Percentiles rank a stretch among this genome's conserved stretches.
phyloP scores from a whole-genome alignment of 139 green algal species.

The Ettlia oleoabundans region DNA sequence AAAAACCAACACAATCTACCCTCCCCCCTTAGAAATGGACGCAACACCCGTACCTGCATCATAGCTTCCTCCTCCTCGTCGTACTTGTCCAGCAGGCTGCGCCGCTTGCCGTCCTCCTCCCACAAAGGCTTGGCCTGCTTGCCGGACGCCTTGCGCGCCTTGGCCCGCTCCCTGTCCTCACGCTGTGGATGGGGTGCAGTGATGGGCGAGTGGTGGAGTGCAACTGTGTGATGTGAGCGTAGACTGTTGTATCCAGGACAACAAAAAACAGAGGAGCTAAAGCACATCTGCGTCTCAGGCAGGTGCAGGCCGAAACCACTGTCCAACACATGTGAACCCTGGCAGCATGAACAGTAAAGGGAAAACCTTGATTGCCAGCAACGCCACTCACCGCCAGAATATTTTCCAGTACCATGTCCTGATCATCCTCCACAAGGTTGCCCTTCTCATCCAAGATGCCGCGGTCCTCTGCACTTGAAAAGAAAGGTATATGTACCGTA shows the following conservation, averaged over 20 bases:
- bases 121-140: slow-evolving; percentile 81
- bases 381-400: slow-evolving; percentile 58
- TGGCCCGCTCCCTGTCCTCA: slow-evolving; percentile 77
- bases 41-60: slow-evolving; percentile 12
- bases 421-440: slow-evolving; percentile 67
- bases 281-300: not conserved
- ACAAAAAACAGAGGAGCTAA: not conserved
- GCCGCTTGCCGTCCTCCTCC: slow-evolving; percentile 78
- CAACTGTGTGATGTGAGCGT: no score
- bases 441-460: slow-evolving; percentile 81
- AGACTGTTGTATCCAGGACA: not conserved
- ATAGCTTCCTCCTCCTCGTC: slow-evolving; percentile 85
- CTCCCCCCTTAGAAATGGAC: not conserved
- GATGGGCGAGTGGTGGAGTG: not conserved
- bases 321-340: no score
- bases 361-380: no score
- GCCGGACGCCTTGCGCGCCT: slow-evolving; percentile 67
- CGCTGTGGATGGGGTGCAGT: slow-evolving; percentile 36
- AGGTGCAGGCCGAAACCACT: not conserved
- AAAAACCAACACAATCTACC: not conserved
- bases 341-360: no score
- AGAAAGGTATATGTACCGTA: no score
- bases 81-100: slow-evolving; percentile 84
- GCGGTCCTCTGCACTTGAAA: slow-evolving; percentile 70
- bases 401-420: slow-evolving; percentile 84